Percentiles rank a stretch among this genome's conserved stretches.
Conservation (phyloP, 2,329 filamentous ascomycete genomes). For the Tolypocladium endophyticum region DNA sequence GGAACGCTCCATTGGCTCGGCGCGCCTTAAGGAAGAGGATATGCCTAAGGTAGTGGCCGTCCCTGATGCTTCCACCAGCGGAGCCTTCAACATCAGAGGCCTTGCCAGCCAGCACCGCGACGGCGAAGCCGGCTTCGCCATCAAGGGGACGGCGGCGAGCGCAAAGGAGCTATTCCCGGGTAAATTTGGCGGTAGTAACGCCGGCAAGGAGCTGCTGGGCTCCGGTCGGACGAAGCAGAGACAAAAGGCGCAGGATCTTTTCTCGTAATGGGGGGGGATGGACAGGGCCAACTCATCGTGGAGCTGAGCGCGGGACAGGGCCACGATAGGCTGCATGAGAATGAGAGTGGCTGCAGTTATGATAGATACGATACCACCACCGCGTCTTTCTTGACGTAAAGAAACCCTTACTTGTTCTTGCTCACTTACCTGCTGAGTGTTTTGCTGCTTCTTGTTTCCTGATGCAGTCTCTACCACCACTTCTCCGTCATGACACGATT, state of each 20-base stretch:
- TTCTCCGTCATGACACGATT: constrained; percentile 47
- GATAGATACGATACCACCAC: neutral
- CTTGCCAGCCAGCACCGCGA: constrained; percentile 34
- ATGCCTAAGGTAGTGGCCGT: constrained; percentile 48
- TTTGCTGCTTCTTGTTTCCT: neutral
- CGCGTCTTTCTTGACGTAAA: neutral
- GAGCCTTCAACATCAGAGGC: constrained; percentile 51
- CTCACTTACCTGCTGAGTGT: neutral
- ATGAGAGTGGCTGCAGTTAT: neutral
- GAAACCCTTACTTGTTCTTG: neutral
- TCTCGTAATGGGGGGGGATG: constrained; percentile 34
- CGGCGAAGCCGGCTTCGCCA: constrained; percentile 43
- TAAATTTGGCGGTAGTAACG: constrained; percentile 45
- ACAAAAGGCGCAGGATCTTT: constrained; percentile 63
- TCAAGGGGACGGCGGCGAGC: constrained; percentile 51
- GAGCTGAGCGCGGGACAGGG: neutral
- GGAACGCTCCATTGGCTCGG: constrained; percentile 27
- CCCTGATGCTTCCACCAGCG: constrained; percentile 29
- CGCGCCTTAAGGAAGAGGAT: constrained; percentile 24
- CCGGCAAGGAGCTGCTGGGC: constrained; percentile 60
- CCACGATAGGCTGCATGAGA: neutral
- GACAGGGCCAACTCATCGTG: neutral
- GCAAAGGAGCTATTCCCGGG: constrained; percentile 59
- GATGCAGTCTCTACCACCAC: constrained; percentile 42
- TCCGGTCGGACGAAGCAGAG: constrained; percentile 40